Evolutionary conservation across 75 land plant species (phyloP).

Genomic region (Pinus taeda): DNA sequence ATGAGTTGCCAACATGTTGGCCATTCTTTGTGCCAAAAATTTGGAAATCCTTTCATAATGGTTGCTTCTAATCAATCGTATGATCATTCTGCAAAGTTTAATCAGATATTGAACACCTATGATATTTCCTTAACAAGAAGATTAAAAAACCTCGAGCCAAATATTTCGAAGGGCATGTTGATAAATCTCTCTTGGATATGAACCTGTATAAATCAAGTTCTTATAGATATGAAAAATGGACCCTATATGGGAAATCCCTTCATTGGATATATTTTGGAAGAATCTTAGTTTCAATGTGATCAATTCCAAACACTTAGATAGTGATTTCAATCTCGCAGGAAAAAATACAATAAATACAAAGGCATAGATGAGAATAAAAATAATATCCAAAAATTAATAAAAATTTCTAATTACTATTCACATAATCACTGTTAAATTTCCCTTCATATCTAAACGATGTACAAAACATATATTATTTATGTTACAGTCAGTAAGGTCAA

Average conservation of each 20-base stretch:
- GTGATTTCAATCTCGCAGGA: conserved; percentile 63
- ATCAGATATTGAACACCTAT: conserved; percentile 25
- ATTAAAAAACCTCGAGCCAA: conserved; percentile 41
- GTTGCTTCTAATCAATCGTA: conserved; percentile 37
- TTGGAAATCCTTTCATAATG: conserved; percentile 53
- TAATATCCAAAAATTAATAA: background rate
- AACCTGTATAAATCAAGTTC: conserved; percentile 96
- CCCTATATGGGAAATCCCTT: conserved; percentile 63
- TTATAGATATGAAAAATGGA: conserved; percentile 44
- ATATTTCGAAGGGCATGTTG: conserved; percentile 12
- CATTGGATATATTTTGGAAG: conserved; percentile 62
- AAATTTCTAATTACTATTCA: background rate
- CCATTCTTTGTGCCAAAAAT: conserved; percentile 33
- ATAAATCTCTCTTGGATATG: conserved; percentile 58
- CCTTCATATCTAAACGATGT: background rate
- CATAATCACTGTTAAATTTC: background rate
- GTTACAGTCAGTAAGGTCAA: conserved; percentile 83
- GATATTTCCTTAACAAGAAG: conserved; percentile 40
- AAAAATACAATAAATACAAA: conserved; percentile 12
- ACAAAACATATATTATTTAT: conserved; percentile 68
- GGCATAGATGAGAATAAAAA: background rate
- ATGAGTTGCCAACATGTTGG: conserved; percentile 61
- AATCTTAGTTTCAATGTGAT: conserved; percentile 66
- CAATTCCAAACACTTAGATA: conserved; percentile 65
- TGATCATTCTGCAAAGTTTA: conserved; percentile 21